Percentiles rank a stretch among this genome's conserved stretches.
Evolutionary conservation across 2,329 filamentous ascomycete species (phyloP).

Genomic region (Colletotrichum neosansevieriae): DNA sequence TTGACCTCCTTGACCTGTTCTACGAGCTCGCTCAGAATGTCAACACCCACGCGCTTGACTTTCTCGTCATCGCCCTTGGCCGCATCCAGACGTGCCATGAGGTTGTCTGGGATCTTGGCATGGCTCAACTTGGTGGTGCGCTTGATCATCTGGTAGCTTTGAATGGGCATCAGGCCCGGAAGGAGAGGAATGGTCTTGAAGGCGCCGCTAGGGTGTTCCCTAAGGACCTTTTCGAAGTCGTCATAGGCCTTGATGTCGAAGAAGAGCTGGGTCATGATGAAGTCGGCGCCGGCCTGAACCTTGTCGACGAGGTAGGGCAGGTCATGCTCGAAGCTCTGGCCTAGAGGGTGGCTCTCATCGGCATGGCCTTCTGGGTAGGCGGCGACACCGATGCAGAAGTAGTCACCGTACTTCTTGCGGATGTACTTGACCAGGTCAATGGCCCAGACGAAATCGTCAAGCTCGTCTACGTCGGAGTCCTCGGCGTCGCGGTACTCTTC

Average conservation of each 20-base stretch:
- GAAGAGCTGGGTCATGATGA: slow-evolving; percentile 98
- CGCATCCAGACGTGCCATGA: slow-evolving; percentile 77
- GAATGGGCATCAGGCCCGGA: slow-evolving; percentile 96
- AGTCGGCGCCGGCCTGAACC: slow-evolving; percentile 90
- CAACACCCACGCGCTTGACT: slow-evolving; percentile 83
- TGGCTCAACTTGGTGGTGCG: slow-evolving; percentile 95
- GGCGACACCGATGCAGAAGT: slow-evolving; percentile 96
- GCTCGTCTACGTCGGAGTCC: slow-evolving; percentile 69
- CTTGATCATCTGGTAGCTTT: slow-evolving; percentile 96
- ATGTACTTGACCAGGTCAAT: slow-evolving; percentile 93
- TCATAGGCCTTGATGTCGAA: slow-evolving; percentile 90
- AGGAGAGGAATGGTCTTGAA: slow-evolving; percentile 93
- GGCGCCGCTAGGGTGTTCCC: slow-evolving; percentile 83
- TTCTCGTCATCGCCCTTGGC: slow-evolving; percentile 85
- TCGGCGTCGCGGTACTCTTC: slow-evolving; percentile 84
- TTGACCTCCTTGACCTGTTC: slow-evolving; percentile 78
- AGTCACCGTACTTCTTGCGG: slow-evolving; percentile 84
- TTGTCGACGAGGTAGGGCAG: slow-evolving; percentile 92
- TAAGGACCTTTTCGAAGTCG: slow-evolving; percentile 80
- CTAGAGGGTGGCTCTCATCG: slow-evolving; percentile 84
- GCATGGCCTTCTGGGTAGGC: slow-evolving; percentile 96
- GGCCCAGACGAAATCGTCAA: slow-evolving; percentile 88
- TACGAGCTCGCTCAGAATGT: slow-evolving; percentile 87
- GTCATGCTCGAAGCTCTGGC: slow-evolving; percentile 80
- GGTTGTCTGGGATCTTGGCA: slow-evolving; percentile 78